Percentiles rank a stretch among this genome's conserved stretches.
These are phyloP conservation scores for Akanthomyces uredinophilus DNA, from an alignment of 2,329 filamentous ascomycete species.

Conservation along the genomic window DNA sequence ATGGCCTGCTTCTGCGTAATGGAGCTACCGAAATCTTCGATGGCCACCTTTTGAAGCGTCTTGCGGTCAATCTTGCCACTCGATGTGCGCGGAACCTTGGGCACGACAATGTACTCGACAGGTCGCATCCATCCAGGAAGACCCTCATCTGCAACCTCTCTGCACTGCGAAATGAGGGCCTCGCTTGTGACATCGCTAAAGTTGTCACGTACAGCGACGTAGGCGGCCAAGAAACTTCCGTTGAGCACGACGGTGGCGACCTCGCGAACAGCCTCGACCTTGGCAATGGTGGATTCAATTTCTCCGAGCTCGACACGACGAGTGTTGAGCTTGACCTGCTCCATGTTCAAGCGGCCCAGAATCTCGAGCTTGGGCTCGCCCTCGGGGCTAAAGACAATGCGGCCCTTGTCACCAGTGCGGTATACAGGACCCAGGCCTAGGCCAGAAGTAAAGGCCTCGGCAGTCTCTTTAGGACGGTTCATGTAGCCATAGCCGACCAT, in stretches of 20 bases:
- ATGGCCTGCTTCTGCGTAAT: slow-evolving; percentile 13
- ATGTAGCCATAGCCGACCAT: slow-evolving; percentile 16
- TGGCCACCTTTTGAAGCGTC: slow-evolving; percentile 4
- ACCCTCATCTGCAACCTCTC: slow-evolving; percentile 3
- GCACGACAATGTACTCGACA: slow-evolving; percentile 9
- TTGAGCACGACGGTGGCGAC: slow-evolving; percentile 43
- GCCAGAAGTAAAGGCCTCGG: slow-evolving; percentile 5
- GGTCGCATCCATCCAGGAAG: slow-evolving; percentile 16
- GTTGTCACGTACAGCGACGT: slow-evolving; percentile 7
- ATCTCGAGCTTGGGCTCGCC: slow-evolving; percentile 13
- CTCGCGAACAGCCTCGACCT: slow-evolving; percentile 26
- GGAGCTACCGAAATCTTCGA: slow-evolving; percentile 9
- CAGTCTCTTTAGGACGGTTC: slow-evolving; percentile 14
- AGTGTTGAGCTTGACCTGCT: slow-evolving; percentile 14
- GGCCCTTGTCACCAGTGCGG: slow-evolving; percentile 13
- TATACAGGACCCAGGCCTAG: slow-evolving; percentile 6
- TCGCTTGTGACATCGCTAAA: background rate
- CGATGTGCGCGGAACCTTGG: slow-evolving; percentile 9
- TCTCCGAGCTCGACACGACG: slow-evolving; percentile 13
- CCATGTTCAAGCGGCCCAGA: slow-evolving; percentile 13
- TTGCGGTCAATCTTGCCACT: slow-evolving; percentile 15
- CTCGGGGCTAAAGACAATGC: slow-evolving; percentile 6
- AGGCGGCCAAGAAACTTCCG: slow-evolving; percentile 13
- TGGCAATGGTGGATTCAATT: slow-evolving; percentile 10
- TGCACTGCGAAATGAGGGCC: slow-evolving; percentile 2